Base-by-base conservation (phyloP, 1,139 yeast species). In the Taphrina communis region DNA sequence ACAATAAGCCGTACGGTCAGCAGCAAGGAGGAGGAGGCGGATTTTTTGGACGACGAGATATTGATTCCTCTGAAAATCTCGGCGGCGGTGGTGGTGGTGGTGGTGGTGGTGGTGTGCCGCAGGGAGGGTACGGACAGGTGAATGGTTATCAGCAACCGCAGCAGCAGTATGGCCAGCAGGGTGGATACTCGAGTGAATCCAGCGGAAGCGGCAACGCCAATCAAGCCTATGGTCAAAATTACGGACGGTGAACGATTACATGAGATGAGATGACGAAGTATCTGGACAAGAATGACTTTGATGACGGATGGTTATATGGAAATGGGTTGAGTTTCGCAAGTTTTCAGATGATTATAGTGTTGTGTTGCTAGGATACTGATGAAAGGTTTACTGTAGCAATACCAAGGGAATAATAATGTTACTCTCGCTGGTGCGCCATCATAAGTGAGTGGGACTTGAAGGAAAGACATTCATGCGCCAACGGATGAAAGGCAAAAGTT, bases 221-320 rank as follows among this genome's bases (percentile, higher is more conserved):
- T 14, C 62, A 58, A 35, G n/a, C 51, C n/a, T 58, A 58, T 31
- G 62, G 62, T 7, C 62, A 58, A 25, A 58, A 58, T 17, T 58
- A 58, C 25, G 62, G 62, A 2, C 52, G 41, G 6, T 39, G 42
- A 39, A 6, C 42, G 6, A 36, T 25, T 4, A 25, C 31, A 25
- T 25, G 31, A 25, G 31, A 25, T 25, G 31, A 25, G 31, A 2
- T 25, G 31, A 25, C 4, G 31, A 25, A 25, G 31, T 25, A 25
- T 25, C 42, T 11, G 42, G 42, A 14, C 11, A 39, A 39, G 42
- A 14, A 11, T 14, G 42, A 39, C 7, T 1, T 9, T 14, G 14
- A 39, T 39, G 42, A 39, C 7, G 42, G 14, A 39, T 39, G 42
- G 6, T 3, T 9, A 14, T 1, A 39, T 9, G 42, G 14, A 14